Base-by-base conservation (phyloP, 441 rosid species). In the Eutrema salsugineum region DNA sequence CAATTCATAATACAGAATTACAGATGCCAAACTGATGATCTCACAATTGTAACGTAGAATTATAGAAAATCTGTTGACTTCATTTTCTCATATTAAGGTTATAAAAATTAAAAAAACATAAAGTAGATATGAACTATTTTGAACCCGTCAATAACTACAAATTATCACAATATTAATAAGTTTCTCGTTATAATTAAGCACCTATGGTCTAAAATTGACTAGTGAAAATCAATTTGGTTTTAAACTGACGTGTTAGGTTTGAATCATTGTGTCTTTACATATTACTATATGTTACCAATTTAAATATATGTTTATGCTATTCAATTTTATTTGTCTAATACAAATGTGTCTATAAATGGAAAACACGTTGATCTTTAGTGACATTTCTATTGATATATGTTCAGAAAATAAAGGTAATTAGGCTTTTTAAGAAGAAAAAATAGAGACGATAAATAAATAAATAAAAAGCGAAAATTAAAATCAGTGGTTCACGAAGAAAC, bases 401-500 rank as follows among this genome's bases (percentile, higher is more conserved):
- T 66, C 1, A 15, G 5, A 27, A 64, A 59, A 40, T n/a, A 73
- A 48, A 15, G 6, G 53, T 61, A 63, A 28, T n/a, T n/a, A n/a
- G n/a, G 30, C 12, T 46, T 38, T 47, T 47, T 11, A 17, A 16
- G 9, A 71, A 48, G 10, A 11, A 59, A 11, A 9, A 8, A 30
- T 2, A 9, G 3, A 24, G 5, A 58, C 28, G 38, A 35, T 35
- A 40, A 17, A 61, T 4, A 27, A 16, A 66, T 4, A 58, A 24
- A 15, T 12, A 17, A 68, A 66, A 61, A 27, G 20, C 14, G 22
- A 58, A 58, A 66, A 48, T 39, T 7, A 43, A 19, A 56, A 70
- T 11, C 49, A 63, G 75, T 70, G 75, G 76, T 63, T 39, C 71
- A 10, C 20, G 49, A 63, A 63, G 76, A 63, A 76, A 70, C 75